Conservation (phyloP, 2,329 filamentous ascomycete species). For the Trichoderma breve region DNA sequence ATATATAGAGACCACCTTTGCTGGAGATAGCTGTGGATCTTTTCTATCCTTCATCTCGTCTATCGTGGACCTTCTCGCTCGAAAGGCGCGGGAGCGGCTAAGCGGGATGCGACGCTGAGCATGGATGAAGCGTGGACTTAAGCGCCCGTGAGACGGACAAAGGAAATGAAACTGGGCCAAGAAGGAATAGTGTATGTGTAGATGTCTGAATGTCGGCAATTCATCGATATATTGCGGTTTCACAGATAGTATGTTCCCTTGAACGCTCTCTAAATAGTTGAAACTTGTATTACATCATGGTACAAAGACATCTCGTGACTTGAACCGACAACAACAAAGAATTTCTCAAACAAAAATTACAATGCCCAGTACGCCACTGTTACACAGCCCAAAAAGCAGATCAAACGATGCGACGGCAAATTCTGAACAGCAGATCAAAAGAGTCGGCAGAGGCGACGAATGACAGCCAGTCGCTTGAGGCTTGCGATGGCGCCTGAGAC, state of each 20-base stretch:
- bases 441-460: conserved; percentile 4
- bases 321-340: background rate
- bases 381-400: background rate
- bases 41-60: background rate
- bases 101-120: background rate
- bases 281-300: background rate
- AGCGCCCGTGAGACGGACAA: conserved; percentile 5
- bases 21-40: no score
- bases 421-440: background rate
- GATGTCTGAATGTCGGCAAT: background rate
- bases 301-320: background rate
- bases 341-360: background rate
- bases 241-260: background rate
- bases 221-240: background rate
- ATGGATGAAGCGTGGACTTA: background rate
- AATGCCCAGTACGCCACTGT: background rate
- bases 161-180: background rate
- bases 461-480: conserved; percentile 20
- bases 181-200: background rate
- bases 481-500: background rate
- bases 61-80: background rate
- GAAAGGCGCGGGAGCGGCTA: conserved; percentile 10
- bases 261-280: background rate
- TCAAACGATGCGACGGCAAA: background rate
- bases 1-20: background rate